A percentile compares a stretch with the other conserved stretches of the same genome.
phyloP scores from a whole-genome alignment of 2,329 filamentous ascomycete species.

The Aspergillus pseudoviridinutans region DNA sequence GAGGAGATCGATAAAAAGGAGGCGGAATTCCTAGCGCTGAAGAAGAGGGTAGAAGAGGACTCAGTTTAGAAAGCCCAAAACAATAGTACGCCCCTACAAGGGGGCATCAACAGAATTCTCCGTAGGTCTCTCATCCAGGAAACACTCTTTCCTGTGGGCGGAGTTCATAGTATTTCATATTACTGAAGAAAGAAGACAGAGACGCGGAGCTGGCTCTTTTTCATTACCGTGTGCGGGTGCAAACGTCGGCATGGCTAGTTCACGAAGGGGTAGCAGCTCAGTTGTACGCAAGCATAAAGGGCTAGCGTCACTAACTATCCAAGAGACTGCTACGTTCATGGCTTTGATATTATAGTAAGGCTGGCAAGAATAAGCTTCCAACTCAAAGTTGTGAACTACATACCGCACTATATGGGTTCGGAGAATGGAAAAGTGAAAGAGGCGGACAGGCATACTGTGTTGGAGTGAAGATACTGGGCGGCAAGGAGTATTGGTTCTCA shows the following conservation, averaged over 20 bases:
- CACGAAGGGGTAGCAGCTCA: not conserved
- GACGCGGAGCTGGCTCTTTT: not conserved
- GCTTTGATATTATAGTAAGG: too few relatives aligned
- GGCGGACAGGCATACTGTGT: too few relatives aligned
- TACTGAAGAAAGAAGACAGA: not conserved
- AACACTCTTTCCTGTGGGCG: not conserved
- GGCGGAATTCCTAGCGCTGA: not conserved
- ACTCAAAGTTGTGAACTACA: too few relatives aligned
- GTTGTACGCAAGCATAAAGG: not conserved
- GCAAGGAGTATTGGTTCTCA: too few relatives aligned
- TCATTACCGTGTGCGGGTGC: not conserved
- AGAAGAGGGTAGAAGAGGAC: not conserved
- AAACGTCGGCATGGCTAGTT: not conserved
- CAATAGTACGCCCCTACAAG: not conserved
- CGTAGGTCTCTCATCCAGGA: not conserved
- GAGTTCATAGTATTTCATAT: not conserved
- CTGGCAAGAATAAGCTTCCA: too few relatives aligned
- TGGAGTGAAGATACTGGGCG: too few relatives aligned
- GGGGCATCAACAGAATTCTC: not conserved
- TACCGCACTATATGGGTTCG: too few relatives aligned
- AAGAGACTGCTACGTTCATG: too few relatives aligned
- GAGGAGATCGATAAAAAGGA: not conserved
- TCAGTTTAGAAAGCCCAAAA: not conserved
- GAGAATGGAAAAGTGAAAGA: too few relatives aligned
- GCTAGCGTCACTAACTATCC: too few relatives aligned